Evolutionary conservation across 2,329 filamentous ascomycete species (phyloP), one percentile per base, ranked within the genome.

Genomic region (Penicillium sp.): DNA sequence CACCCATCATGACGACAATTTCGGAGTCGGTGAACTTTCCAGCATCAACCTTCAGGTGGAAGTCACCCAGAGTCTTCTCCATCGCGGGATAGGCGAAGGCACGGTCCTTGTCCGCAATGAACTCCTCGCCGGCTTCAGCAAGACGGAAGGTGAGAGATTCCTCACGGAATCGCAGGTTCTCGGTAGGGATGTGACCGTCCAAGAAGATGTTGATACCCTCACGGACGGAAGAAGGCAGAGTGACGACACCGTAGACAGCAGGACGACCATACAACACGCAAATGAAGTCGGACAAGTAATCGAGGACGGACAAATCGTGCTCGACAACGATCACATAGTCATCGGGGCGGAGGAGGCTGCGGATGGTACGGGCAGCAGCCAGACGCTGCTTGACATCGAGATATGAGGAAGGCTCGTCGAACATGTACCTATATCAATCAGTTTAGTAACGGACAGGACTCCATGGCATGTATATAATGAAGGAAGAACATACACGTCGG

Each of bases 171-270:
- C 94, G 92, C 79, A 99, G 78, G 79, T 99, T 99, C 80, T 99
- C 94, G 2, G 94, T 97, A 21, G 94, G 94, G 58, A 97, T 96
- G 77, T 97, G 92, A 65, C 94, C 94, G 70, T 99, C 94, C 55
- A 99, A 83, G 87, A 97, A 99, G 75, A 97, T 96, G 75, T 97
- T 97, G 87, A 97, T 97, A 77, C 92, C 94, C 85, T 99, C 94
- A 72, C 94, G 91, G 59, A 99, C 94, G 4, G 94, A 97, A 70
- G 94, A 85, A 50, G 94, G 94, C 23, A 97, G 85, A 27, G 94
- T 97, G 48, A 99, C 94, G 50, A 99, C 94, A 87, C 94, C 94
- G 69, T 99, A 99, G 45, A 97, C 87, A 46, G 94, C 94, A 38
- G 94, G 94, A 78, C 89, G 87, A 67, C 94, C 95, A 78, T 99